Conservation (phyloP, 148 eudicot genomes). For the Limonium bicolor region DNA sequence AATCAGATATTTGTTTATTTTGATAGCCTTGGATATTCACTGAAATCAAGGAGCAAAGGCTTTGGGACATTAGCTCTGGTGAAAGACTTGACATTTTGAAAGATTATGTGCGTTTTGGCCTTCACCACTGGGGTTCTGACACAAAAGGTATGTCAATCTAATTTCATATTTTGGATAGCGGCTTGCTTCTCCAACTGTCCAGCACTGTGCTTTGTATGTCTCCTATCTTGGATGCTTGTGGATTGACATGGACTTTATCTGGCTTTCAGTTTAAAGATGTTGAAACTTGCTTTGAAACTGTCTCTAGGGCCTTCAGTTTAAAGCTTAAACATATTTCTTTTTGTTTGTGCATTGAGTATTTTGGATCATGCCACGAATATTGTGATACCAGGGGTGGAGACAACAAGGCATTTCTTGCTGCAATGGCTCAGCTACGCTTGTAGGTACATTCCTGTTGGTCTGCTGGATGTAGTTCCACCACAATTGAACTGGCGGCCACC, state of each 20-base stretch:
- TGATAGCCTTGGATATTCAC: conserved; percentile 88
- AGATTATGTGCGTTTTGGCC: conserved; percentile 85
- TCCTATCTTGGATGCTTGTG: no score
- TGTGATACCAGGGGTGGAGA: conserved; percentile 64
- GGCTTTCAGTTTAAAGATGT: no score
- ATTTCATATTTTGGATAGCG: no score
- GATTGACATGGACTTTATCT: no score
- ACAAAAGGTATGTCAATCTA: conserved; percentile 49
- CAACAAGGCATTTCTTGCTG: conserved; percentile 85
- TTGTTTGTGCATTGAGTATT: no score
- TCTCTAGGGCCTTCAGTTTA: background rate
- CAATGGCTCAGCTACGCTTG: conserved; percentile 90
- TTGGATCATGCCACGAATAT: background rate
- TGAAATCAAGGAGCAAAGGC: conserved; percentile 94
- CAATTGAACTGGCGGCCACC: conserved; percentile 80
- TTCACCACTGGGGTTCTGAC: conserved; percentile 99
- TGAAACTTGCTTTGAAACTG: no score
- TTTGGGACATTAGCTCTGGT: conserved; percentile 89
- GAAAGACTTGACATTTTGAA: conserved; percentile 74
- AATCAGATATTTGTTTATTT: background rate
- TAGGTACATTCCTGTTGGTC: conserved; percentile 84
- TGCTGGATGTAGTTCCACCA: conserved; percentile 80
- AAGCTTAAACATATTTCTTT: background rate
- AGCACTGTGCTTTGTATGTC: no score
- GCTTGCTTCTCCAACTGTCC: no score